These are phyloP conservation scores for Lecanicillium sp. DNA, from an alignment of 2,329 filamentous ascomycete genomes.

Conservation along the genomic window DNA sequence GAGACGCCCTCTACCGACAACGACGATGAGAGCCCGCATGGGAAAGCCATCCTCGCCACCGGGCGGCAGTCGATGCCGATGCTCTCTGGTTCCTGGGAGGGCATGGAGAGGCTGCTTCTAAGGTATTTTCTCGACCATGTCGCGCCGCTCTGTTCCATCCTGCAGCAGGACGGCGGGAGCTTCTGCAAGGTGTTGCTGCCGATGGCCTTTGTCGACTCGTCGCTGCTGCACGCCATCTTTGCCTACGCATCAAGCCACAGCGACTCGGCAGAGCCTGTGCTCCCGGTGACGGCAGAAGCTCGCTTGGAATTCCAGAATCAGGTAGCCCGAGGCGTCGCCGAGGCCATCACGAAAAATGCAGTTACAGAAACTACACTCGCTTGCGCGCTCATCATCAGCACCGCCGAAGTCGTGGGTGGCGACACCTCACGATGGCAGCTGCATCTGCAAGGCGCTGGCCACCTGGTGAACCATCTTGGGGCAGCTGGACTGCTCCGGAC, in stretches of 20 bases:
- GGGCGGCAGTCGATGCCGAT: neutral
- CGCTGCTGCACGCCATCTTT: constrained; percentile 1
- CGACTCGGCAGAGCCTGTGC: neutral
- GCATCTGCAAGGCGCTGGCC: constrained; percentile 1
- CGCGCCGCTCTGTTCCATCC: constrained; percentile 1
- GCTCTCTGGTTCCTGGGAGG: neutral
- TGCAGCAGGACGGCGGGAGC: constrained; percentile 1
- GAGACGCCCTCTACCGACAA: neutral
- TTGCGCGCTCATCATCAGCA: constrained; percentile 1
- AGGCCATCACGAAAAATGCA: neutral
- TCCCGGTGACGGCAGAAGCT: neutral
- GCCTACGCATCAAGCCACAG: neutral
- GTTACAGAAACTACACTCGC: constrained; percentile 1
- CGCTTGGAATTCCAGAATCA: constrained; percentile 1
- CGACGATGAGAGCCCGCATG: neutral
- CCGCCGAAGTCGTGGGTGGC: constrained; percentile 1
- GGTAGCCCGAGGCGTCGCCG: neutral
- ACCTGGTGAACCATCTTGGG: neutral
- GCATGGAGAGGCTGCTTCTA: neutral
- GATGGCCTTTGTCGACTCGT: constrained; percentile 3
- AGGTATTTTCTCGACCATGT: constrained; percentile 2
- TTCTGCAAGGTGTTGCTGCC: constrained; percentile 1
- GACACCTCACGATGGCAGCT: constrained; percentile 1
- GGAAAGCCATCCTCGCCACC: neutral
- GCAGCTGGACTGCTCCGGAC: neutral